phyloP scores from a whole-genome alignment of 768 basidiomycete genomes.

The Tylopilus vinaceipallidus region DNA sequence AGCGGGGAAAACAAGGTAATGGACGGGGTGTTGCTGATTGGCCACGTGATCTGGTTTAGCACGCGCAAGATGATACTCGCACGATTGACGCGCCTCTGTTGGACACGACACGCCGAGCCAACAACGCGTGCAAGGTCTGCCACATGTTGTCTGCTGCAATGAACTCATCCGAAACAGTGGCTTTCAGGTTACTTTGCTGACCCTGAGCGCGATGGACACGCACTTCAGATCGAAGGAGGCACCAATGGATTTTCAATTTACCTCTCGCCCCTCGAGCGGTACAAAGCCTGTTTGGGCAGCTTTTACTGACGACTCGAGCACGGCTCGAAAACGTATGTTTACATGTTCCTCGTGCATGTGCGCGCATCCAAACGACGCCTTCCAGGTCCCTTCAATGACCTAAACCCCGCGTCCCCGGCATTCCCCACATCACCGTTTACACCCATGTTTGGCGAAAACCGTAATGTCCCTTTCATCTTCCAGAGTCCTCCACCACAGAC shows the following conservation, averaged over 20 bases:
- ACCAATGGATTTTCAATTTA: slow-evolving; percentile 90
- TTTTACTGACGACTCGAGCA: slow-evolving; percentile 43
- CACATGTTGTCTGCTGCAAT: background rate
- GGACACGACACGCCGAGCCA: slow-evolving; percentile 3
- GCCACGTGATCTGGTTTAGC: slow-evolving; percentile 29
- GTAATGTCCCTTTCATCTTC: slow-evolving; percentile 74
- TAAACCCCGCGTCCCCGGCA: slow-evolving; percentile 36
- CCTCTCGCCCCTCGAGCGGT: slow-evolving; percentile 53
- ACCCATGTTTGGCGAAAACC: slow-evolving; percentile 63
- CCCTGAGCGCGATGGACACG: slow-evolving; percentile 22
- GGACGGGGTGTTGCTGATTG: slow-evolving; percentile 2
- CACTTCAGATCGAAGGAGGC: slow-evolving; percentile 64
- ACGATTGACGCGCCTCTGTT: slow-evolving; percentile 12
- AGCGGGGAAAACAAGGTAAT: background rate
- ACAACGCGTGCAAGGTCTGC: slow-evolving; percentile 19
- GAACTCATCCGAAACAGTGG: background rate
- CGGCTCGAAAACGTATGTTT: slow-evolving; percentile 69
- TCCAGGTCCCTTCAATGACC: slow-evolving; percentile 43
- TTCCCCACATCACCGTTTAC: slow-evolving; percentile 37
- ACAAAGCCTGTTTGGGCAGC: slow-evolving; percentile 60
- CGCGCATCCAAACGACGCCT: slow-evolving; percentile 29
- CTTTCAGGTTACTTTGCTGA: background rate
- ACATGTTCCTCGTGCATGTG: slow-evolving; percentile 24
- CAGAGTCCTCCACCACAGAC: slow-evolving; percentile 47
- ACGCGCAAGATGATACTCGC: slow-evolving; percentile 14